Base-by-base conservation (phyloP, 805 yeast genomes). In the Sungouiella thailandica region DNA sequence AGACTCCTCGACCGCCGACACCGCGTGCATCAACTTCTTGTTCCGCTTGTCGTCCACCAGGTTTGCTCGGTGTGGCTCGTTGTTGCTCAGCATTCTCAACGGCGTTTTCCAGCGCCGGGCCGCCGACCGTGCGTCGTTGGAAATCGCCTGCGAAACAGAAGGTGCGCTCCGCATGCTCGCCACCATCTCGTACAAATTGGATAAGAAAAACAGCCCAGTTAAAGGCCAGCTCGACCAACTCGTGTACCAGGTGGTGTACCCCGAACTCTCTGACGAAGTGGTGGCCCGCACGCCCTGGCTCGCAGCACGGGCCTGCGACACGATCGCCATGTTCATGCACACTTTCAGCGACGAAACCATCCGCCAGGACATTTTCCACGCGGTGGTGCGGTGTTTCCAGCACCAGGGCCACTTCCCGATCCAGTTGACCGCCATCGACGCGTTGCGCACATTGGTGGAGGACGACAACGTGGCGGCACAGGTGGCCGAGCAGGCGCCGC, bases 381-480 rank as follows among this genome's bases (percentile, higher is more conserved):
- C 62, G 4, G 54, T 67, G n/a, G 61, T 60, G 25, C 40, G 37
- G 19, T 65, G 72, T 42, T 65, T 65, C 50, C 66, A 57, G 49
- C 50, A 45, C 16, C 58, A 63, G 17, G 65, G 58, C 10, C 74
- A 74, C 17, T 60, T 73, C 33, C 76, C 79, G 2, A 49, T 75
- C 28, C 69, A 69, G 47, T 55, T 74, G 32, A 72, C 74, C 16
- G 70, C 76, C 9, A 71, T 73, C 8, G 78, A 72, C 52, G 76
- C 78, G 1, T 60, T 74, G 47, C 53, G 74, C 14, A 60, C 71
- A 7, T 60, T 71, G 35, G 65, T 67, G 4, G 61, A 64, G 11
- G 57, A 88, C 40, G 70, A 36, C 4, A 34, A 32, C 23, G 49
- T 46, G 3, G 70, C 71, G 7, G 63, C 57, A 7, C 65, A 59